Evolutionary conservation across 139 green algal species (phyloP).

Genomic region (Picochlorum sp.): DNA sequence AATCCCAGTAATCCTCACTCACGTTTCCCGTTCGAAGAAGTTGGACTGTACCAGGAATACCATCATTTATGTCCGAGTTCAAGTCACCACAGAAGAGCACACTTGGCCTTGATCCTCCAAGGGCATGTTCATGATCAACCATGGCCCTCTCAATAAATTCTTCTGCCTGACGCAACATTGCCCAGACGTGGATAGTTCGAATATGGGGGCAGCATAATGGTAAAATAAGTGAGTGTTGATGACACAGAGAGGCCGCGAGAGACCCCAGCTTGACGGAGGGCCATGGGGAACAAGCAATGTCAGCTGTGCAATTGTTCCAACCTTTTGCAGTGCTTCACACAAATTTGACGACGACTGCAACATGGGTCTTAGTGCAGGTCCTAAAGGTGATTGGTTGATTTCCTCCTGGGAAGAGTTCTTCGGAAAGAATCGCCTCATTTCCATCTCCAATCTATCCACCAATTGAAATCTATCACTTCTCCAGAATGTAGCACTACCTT

Average conservation of each 20-base stretch:
- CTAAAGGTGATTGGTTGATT: constrained; percentile 1
- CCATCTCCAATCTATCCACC: constrained; percentile 33
- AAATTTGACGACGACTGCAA: constrained; percentile 53
- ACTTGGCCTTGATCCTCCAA: constrained; percentile 19
- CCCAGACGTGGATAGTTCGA: constrained; percentile 69
- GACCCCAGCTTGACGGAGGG: neutral
- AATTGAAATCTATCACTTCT: constrained; percentile 28
- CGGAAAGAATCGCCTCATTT: constrained; percentile 38
- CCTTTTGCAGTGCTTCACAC: constrained; percentile 53
- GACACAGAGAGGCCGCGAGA: constrained; percentile 38
- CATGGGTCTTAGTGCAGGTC: constrained; percentile 49
- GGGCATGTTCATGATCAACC: neutral
- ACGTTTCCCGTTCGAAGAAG: constrained; percentile 59
- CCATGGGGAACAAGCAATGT: constrained; percentile 31
- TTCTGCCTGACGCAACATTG: constrained; percentile 52
- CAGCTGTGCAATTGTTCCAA: constrained; percentile 72
- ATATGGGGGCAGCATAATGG: constrained; percentile 80
- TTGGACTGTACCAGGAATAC: constrained; percentile 74
- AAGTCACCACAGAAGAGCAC: constrained; percentile 78
- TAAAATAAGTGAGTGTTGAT: constrained; percentile 93
- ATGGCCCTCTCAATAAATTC: constrained; percentile 21
- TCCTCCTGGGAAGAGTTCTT: constrained; percentile 18
- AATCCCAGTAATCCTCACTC: constrained; percentile 70
- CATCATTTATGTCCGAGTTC: constrained; percentile 81
- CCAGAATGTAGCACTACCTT: constrained; percentile 64